Percentiles rank a stretch among this genome's conserved stretches.
These are phyloP conservation scores for Rhodomyrtus tomentosa DNA, from an alignment of 345 rosid genomes.

Conservation along the genomic window DNA sequence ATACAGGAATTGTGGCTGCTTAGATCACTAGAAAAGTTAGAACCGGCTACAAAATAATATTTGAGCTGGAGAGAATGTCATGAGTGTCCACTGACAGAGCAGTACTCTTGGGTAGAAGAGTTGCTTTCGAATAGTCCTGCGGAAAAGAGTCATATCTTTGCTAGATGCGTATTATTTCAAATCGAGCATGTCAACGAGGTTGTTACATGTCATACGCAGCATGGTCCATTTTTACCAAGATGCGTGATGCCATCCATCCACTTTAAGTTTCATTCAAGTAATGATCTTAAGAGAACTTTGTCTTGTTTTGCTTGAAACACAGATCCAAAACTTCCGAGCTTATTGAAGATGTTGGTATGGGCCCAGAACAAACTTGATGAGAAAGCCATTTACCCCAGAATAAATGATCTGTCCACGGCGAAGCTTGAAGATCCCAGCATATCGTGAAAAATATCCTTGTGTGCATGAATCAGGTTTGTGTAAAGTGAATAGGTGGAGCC, in stretches of 20 bases:
- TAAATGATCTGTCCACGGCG: constrained; percentile 64
- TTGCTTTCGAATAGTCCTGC: background rate
- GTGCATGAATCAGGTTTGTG: background rate
- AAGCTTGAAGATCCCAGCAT: constrained; percentile 60
- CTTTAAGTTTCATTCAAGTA: background rate
- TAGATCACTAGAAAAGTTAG: background rate
- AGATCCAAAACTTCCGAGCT: constrained; percentile 95
- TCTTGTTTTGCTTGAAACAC: constrained; percentile 2
- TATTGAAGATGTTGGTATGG: constrained; percentile 92
- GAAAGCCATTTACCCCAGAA: constrained; percentile 86
- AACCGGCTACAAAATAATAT: background rate
- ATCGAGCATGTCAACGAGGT: background rate
- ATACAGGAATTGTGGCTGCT: background rate
- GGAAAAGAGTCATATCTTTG: background rate
- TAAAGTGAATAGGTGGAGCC: background rate
- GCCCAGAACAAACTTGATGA: constrained; percentile 85
- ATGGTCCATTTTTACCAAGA: background rate
- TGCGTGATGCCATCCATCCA: background rate
- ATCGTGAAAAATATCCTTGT: background rate
- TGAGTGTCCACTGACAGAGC: background rate
- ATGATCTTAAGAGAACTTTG: background rate
- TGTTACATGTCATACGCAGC: background rate
- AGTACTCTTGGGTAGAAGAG: background rate
- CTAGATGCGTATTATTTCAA: background rate
- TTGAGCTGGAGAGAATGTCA: background rate